Evolutionary conservation across 2,329 filamentous ascomycete genomes (phyloP).

Genomic region (Venturia effusa): DNA sequence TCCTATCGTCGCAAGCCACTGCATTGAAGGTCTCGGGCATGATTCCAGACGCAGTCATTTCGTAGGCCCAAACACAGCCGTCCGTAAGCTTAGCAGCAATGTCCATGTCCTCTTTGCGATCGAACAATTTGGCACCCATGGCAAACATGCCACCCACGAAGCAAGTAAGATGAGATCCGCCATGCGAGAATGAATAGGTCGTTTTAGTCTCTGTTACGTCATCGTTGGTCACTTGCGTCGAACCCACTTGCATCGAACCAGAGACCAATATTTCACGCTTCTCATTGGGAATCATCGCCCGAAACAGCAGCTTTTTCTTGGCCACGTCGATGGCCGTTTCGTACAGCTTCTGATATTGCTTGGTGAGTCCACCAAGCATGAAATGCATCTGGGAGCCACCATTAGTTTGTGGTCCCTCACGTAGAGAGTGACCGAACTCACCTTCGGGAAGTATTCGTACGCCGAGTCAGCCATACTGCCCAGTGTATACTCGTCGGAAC

Average conservation of each 20-base stretch:
- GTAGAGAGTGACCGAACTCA: neutral
- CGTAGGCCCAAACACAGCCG: slow-evolving; percentile 54
- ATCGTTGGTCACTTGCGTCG: slow-evolving; percentile 19
- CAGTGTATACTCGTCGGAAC: slow-evolving; percentile 30
- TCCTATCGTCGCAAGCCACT: slow-evolving; percentile 33
- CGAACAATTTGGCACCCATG: slow-evolving; percentile 53
- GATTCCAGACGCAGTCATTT: slow-evolving; percentile 44
- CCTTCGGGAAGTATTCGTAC: slow-evolving; percentile 24
- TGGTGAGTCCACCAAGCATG: slow-evolving; percentile 18
- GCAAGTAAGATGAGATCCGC: slow-evolving; percentile 54
- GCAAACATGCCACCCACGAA: slow-evolving; percentile 63
- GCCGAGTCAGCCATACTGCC: slow-evolving; percentile 24
- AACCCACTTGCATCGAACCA: slow-evolving; percentile 33
- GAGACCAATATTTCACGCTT: slow-evolving; percentile 36
- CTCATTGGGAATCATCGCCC: slow-evolving; percentile 33
- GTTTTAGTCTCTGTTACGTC: slow-evolving; percentile 14
- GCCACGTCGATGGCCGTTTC: slow-evolving; percentile 36
- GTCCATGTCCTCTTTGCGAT: slow-evolving; percentile 41
- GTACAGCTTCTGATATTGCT: slow-evolving; percentile 36
- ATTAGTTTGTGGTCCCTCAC: neutral
- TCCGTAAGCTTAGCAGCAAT: slow-evolving; percentile 48
- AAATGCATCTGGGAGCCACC: slow-evolving; percentile 14
- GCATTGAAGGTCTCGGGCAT: slow-evolving; percentile 50
- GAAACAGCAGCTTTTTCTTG: slow-evolving; percentile 35
- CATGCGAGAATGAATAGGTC: slow-evolving; percentile 21